Conservation (phyloP, 2,329 filamentous ascomycete genomes). For the Beauveria sp. region DNA sequence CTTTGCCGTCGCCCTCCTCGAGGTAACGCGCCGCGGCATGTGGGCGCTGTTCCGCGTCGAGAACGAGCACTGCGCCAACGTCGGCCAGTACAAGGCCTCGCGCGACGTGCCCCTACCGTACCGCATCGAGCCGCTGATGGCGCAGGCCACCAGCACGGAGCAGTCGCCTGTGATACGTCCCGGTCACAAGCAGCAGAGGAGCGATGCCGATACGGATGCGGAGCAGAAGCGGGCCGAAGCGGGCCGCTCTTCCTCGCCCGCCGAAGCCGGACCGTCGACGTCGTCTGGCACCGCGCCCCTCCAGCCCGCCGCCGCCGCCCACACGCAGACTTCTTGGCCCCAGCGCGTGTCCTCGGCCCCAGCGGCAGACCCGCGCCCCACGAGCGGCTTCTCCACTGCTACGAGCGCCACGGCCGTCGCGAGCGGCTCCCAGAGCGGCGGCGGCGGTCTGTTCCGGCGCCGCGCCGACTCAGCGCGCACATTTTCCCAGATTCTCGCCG, state of each 20-base stretch:
- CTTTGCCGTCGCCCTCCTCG: conserved; percentile 69
- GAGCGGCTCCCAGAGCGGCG: conserved; percentile 11
- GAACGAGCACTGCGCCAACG: conserved; percentile 94
- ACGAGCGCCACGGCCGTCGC: conserved; percentile 18
- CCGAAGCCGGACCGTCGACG: background rate
- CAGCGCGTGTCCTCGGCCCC: background rate
- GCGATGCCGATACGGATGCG: background rate
- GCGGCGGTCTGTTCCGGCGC: conserved; percentile 19
- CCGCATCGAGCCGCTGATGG: conserved; percentile 42
- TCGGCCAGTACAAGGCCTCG: conserved; percentile 80
- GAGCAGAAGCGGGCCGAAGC: background rate
- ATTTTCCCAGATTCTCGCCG: conserved; percentile 61
- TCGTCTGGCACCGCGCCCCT: background rate
- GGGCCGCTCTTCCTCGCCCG: background rate
- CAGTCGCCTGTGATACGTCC: conserved; percentile 13
- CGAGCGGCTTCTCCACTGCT: conserved; percentile 6
- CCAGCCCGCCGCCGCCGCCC: background rate
- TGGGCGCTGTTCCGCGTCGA: conserved; percentile 94
- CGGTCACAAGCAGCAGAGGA: conserved; percentile 13
- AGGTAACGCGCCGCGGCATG: conserved; percentile 76
- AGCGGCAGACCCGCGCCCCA: background rate
- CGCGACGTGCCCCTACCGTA: conserved; percentile 85
- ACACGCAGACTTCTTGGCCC: background rate
- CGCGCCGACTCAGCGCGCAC: conserved; percentile 27
- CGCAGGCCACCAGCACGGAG: conserved; percentile 32